These are phyloP conservation scores for Oemleria cerasiformis DNA, from an alignment of 306 rosid genomes.

Conservation along the genomic window DNA sequence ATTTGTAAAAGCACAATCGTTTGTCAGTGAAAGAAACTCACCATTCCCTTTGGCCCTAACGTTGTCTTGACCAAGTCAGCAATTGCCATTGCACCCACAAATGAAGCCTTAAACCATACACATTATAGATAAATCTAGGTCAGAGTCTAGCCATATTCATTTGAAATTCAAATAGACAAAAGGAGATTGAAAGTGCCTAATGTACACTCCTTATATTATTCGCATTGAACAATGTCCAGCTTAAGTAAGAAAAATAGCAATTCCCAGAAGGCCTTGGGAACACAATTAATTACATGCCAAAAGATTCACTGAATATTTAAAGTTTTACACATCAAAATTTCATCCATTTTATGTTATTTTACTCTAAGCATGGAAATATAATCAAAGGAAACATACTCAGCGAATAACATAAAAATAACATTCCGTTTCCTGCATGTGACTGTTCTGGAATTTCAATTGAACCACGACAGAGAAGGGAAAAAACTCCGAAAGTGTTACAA, in stretches of 20 bases:
- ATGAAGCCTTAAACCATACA: conserved; percentile 61
- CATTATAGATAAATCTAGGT: neutral
- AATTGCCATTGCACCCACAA: conserved; percentile 92
- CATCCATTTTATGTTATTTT: neutral
- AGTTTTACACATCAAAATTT: neutral
- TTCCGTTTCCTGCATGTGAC: neutral
- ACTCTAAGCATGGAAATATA: neutral
- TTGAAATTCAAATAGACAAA: neutral
- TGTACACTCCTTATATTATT: neutral
- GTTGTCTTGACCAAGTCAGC: conserved; percentile 98
- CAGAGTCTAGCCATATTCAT: neutral
- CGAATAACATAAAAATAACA: neutral
- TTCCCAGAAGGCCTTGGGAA: neutral
- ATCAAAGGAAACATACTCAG: neutral
- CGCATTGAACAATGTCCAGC: neutral
- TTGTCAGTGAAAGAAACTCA: conserved; percentile 19
- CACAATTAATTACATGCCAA: neutral
- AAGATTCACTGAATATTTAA: neutral
- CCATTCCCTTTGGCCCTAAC: conserved; percentile 97
- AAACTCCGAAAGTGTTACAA: too few species aligned
- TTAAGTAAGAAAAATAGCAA: neutral
- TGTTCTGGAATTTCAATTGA: too few species aligned
- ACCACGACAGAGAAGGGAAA: too few species aligned
- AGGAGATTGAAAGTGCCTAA: neutral
- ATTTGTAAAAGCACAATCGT: neutral